Evolutionary conservation across 345 rosid species (phyloP).

Genomic region (Brassica juncea): DNA sequence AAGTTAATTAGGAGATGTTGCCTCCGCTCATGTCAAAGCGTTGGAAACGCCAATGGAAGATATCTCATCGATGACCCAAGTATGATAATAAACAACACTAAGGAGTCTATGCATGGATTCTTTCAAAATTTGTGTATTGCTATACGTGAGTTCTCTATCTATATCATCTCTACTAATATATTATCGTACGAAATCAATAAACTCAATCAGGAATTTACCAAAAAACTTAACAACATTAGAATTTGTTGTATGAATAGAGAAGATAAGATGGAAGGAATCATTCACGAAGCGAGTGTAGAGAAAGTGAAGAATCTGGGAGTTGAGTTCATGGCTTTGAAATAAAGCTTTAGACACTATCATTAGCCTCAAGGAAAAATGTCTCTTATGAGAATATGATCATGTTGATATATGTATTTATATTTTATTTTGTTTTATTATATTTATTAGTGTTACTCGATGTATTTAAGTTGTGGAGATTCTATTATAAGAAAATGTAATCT

Average conservation of each 20-base stretch:
- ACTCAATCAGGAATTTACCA: background rate
- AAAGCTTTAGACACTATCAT: constrained; percentile 12
- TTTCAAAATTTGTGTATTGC: constrained; percentile 32
- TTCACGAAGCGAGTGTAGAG: background rate
- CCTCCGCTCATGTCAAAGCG: constrained; percentile 48
- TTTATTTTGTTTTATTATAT: too few relatives aligned
- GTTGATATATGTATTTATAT: background rate
- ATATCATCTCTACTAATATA: background rate
- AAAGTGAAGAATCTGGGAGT: constrained; percentile 34
- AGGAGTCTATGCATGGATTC: constrained; percentile 23
- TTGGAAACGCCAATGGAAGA: constrained; percentile 49
- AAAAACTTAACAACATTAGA: too few relatives aligned
- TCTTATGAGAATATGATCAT: background rate
- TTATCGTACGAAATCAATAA: background rate
- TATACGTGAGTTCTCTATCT: constrained; percentile 29
- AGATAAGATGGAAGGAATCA: background rate
- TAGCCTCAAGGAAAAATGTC: constrained; percentile 31
- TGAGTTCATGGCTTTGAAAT: constrained; percentile 23
- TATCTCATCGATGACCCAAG: constrained; percentile 39
- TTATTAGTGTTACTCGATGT: too few relatives aligned
- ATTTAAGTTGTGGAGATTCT: background rate
- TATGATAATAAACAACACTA: background rate
- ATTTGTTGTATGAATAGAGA: background rate
- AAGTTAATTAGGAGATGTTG: constrained; percentile 27
- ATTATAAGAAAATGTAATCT: background rate